Evolutionary conservation across 129 eudicot species (phyloP).

Genomic region (Silybum marianum): DNA sequence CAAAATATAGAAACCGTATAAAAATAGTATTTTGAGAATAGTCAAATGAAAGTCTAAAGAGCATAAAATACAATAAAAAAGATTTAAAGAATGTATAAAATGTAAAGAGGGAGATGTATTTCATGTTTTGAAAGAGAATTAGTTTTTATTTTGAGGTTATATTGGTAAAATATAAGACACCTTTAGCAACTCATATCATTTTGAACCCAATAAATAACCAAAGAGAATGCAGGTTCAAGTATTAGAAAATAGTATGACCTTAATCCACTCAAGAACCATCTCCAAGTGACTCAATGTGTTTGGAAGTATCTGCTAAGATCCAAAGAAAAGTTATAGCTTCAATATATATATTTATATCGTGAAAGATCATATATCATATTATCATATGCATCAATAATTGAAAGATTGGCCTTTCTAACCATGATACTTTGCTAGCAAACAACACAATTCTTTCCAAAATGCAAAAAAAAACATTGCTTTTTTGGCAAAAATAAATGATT

Average conservation of each 20-base stretch:
- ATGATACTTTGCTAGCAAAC: neutral
- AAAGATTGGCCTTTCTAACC: neutral
- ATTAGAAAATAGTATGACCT: constrained; percentile 47
- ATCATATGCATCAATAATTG: no score
- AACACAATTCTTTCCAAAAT: no score
- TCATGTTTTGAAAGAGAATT: no score
- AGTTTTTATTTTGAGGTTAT: no score
- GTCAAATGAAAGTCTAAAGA: no score
- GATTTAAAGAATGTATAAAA: no score
- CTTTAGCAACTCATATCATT: neutral
- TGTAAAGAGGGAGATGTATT: no score
- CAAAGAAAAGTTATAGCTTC: constrained; percentile 8
- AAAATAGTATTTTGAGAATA: no score
- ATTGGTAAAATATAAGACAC: no score
- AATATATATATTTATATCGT: neutral
- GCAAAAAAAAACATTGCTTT: no score
- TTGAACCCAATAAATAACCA: neutral
- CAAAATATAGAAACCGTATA: no score
- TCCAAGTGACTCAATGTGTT: constrained; percentile 53
- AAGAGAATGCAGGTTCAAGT: constrained; percentile 7
- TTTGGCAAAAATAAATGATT: neutral
- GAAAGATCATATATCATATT: neutral
- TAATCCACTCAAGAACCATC: constrained; percentile 86
- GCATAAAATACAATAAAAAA: no score
- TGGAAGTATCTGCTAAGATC: constrained; percentile 44